These are phyloP conservation scores for Venturia effusa DNA, from an alignment of 2,329 filamentous ascomycete species.

Conservation along the genomic window DNA sequence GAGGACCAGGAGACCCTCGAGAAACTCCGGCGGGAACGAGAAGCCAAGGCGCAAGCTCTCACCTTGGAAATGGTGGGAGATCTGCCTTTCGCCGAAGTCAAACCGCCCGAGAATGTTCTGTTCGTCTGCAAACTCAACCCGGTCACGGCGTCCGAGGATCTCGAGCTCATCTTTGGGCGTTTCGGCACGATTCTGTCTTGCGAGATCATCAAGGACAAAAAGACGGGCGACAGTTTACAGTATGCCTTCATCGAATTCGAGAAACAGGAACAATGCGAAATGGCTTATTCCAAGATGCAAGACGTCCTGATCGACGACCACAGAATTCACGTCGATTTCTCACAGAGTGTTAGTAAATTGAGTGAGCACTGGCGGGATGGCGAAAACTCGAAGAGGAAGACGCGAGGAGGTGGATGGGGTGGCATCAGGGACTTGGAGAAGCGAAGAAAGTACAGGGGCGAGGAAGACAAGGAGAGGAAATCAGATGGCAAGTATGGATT, in stretches of 20 bases:
- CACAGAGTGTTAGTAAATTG: constrained; percentile 79
- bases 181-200: constrained; percentile 94
- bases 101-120: constrained; percentile 90
- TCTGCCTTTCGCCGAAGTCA: constrained; percentile 92
- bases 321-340: constrained; percentile 96
- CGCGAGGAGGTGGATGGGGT: constrained; percentile 68
- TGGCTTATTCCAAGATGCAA: constrained; percentile 98
- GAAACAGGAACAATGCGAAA: constrained; percentile 83
- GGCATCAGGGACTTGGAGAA: constrained; percentile 82
- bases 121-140: constrained; percentile 99
- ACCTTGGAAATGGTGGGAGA: constrained; percentile 98
- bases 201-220: constrained; percentile 89
- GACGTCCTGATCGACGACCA: constrained; percentile 93
- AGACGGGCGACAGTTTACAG: constrained; percentile 88
- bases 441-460: constrained; percentile 77
- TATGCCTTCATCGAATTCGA: constrained; percentile 98
- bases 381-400: constrained; percentile 68
- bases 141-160: constrained; percentile 86
- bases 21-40: constrained; percentile 69
- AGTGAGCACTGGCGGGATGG: constrained; percentile 82
- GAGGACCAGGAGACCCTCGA: constrained; percentile 74
- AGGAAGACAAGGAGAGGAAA: constrained; percentile 29
- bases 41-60: constrained; percentile 85
- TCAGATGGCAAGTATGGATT: constrained; percentile 57
- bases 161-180: constrained; percentile 91